Evolutionary conservation across 441 rosid species (phyloP), one percentile per base, ranked within the genome.

Genomic region (Flueggea neowawraea): DNA sequence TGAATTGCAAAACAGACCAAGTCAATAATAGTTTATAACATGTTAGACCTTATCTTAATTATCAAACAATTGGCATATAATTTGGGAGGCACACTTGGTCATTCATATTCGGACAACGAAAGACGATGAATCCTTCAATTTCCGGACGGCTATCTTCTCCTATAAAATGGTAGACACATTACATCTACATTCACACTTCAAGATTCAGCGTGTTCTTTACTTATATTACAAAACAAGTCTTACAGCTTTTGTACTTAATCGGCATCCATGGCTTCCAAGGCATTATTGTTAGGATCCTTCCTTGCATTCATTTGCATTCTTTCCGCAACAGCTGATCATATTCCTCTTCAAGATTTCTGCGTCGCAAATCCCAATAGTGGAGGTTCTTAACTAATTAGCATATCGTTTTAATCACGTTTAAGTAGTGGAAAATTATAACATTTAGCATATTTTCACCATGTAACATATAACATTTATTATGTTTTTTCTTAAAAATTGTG

Each of bases 281-380:
- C 12, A 12, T 3, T 52, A 9, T 13, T 57, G 39, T 13, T 57
- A 7, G 13, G 32, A 0, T 47, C 56, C 10, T 16, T 64, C 15
- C 41, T 67, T 32, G 58, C 61, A 0, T 33, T 70, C 14, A 10
- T 51, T 31, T 64, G 22, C 4, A 50, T 54, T 3, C 28, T 53
- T 31, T 47, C 50, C 2, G 12, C 50, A 47, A 22, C 41, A 1
- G 62, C 68, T 5, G 80, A 72, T 56, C 68, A 55, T 2, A 36
- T 54, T 11, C 54, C 64, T 36, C 47, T 69, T 14, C 56, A 62
- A 2, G 78, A 74, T 63, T 59, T 74, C 56, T 74, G 72, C 2
- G 78, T 74, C 36, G 78, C 72, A 5, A 65, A 74, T 4, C 32
- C 47, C 13, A 43, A 6, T 4, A 39, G 36, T 6, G 58, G 32